These are phyloP conservation scores for Psidium friedrichsthalianum DNA, from an alignment of 345 rosid genomes.

Conservation along the genomic window DNA sequence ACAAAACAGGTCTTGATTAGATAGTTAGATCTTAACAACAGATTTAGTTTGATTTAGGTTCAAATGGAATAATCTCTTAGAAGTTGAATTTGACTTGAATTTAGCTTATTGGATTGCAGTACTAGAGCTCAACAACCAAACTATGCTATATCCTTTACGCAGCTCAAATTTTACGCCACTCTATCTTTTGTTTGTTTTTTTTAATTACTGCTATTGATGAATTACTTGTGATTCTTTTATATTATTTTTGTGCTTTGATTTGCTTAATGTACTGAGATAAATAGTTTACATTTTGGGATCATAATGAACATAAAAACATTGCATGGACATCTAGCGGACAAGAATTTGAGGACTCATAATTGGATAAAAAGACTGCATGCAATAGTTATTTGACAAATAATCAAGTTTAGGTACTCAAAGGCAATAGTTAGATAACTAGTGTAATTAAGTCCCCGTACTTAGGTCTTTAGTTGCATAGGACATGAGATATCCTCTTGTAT, in stretches of 20 bases:
- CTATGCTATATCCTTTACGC: no score
- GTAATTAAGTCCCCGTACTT: no score
- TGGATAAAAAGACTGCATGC: not conserved
- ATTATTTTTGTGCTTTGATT: not conserved
- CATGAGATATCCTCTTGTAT: no score
- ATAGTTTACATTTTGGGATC: no score
- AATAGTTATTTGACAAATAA: no score
- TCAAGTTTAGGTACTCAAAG: not conserved
- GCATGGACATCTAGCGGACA: not conserved
- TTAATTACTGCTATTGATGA: no score
- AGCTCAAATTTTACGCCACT: no score
- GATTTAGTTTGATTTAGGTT: not conserved
- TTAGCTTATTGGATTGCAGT: no score
- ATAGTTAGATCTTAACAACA: not conserved
- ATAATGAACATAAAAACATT: no score
- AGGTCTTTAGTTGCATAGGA: not conserved
- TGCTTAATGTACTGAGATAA: not conserved
- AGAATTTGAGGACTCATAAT: conserved; percentile 26
- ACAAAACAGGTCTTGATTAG: not conserved
- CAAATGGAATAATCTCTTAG: not conserved
- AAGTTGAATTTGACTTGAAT: not conserved
- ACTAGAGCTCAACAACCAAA: no score
- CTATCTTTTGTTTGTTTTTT: no score
- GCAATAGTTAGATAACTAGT: not conserved
- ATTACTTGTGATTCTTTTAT: no score